phyloP scores from a whole-genome alignment of 768 basidiomycete species.

The Termitomyces eurrhizus region DNA sequence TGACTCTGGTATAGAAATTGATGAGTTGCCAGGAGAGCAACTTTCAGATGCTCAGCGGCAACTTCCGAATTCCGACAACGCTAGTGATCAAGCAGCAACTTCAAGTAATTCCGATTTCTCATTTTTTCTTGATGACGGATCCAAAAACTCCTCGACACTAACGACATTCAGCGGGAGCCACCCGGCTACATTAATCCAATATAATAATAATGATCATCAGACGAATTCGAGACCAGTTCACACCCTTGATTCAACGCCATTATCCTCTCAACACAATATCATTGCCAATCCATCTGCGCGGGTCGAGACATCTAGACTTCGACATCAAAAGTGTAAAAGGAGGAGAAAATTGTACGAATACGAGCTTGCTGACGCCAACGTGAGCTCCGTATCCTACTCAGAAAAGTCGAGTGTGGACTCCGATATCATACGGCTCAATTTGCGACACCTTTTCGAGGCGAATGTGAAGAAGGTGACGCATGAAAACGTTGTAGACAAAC shows the following conservation, averaged over 20 bases:
- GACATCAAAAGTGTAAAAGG: not conserved
- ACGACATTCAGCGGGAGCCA: not conserved
- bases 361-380: not conserved
- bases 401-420: not conserved
- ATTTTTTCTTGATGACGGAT: not conserved
- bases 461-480: not conserved
- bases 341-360: not conserved
- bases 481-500: not conserved
- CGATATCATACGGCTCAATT: slow-evolving; percentile 1
- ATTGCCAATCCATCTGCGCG: not conserved
- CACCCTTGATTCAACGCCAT: not conserved
- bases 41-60: too few species aligned
- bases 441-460: slow-evolving; percentile 1
- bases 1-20: not conserved
- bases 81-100: not conserved
- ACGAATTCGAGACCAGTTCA: not conserved
- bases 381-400: not conserved
- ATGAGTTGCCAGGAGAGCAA: not conserved
- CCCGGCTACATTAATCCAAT: too few species aligned
- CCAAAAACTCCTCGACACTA: not conserved
- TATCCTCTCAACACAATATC: not conserved
- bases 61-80: not conserved
- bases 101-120: not conserved
- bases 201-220: not conserved
- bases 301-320: not conserved